Percentiles rank a stretch among this genome's conserved stretches.
phyloP scores from a whole-genome alignment of 257 asterid genomes.

The Solanum arcanum region DNA sequence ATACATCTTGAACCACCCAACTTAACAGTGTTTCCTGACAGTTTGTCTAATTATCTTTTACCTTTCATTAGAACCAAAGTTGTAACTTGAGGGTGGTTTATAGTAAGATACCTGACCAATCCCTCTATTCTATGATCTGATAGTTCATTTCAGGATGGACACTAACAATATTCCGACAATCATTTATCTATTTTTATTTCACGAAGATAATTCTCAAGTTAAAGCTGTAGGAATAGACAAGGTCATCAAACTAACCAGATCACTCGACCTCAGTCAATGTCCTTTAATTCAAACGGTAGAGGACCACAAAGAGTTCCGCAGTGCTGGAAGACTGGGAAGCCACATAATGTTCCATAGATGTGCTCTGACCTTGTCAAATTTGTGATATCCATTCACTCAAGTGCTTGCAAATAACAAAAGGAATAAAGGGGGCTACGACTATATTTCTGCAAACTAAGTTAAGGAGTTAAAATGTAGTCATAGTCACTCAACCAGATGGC shows the following conservation, averaged over 20 bases:
- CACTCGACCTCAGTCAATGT: neutral
- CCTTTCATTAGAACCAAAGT: neutral
- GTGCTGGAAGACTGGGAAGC: neutral
- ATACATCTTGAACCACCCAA: neutral
- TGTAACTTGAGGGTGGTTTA: neutral
- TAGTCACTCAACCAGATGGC: neutral
- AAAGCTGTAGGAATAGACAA: neutral
- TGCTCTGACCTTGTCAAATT: neutral
- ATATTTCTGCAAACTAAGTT: neutral
- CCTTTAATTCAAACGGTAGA: neutral
- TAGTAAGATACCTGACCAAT: neutral
- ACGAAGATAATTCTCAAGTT: neutral
- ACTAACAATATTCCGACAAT: neutral
- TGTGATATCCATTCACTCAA: neutral
- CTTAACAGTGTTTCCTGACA: neutral
- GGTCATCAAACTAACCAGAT: neutral
- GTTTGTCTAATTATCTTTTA: neutral
- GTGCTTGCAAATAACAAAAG: neutral
- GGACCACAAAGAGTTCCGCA: neutral
- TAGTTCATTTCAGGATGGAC: neutral
- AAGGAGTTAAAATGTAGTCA: neutral
- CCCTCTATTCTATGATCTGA: neutral
- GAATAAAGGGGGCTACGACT: neutral
- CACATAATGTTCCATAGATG: neutral
- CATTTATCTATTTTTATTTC: neutral